These are phyloP conservation scores for Pestalotiopsis sp. DNA, from an alignment of 2,329 filamentous ascomycete species.

Conservation along the genomic window DNA sequence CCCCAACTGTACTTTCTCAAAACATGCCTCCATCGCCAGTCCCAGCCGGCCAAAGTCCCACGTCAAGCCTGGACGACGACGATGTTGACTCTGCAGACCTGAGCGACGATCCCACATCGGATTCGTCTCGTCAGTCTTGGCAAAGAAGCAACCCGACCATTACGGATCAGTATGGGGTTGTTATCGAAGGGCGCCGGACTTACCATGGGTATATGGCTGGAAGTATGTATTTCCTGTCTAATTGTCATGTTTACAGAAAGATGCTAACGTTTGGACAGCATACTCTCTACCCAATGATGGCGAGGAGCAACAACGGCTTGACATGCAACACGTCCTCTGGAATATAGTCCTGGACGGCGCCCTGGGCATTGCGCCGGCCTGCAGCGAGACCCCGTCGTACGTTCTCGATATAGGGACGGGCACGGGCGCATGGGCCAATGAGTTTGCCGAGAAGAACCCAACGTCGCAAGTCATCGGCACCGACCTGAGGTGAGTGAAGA, in stretches of 20 bases:
- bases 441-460: constrained; percentile 8
- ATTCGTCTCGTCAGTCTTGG: not conserved
- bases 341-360: not conserved
- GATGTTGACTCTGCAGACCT: not conserved
- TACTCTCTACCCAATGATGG: constrained; percentile 2
- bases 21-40: not conserved
- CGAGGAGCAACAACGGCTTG: constrained; percentile 1
- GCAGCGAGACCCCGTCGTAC: not conserved
- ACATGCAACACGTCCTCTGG: not conserved
- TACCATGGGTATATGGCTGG: not conserved
- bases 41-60: not conserved
- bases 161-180: not conserved
- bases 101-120: not conserved
- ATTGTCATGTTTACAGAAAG: not conserved
- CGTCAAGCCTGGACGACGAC: not conserved
- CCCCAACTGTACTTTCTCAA: not conserved
- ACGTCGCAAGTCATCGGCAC: constrained; percentile 8
- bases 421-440: constrained; percentile 6
- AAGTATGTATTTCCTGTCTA: not conserved
- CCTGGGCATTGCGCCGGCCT: not conserved
- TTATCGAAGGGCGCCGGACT: not conserved
- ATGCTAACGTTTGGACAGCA: not conserved
- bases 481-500: constrained; percentile 5
- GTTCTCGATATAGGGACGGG: constrained; percentile 1
- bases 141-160: not conserved